These are phyloP conservation scores for Coemansia reversa DNA, from an alignment of 192 early-diverging fungal species.

Conservation along the genomic window DNA sequence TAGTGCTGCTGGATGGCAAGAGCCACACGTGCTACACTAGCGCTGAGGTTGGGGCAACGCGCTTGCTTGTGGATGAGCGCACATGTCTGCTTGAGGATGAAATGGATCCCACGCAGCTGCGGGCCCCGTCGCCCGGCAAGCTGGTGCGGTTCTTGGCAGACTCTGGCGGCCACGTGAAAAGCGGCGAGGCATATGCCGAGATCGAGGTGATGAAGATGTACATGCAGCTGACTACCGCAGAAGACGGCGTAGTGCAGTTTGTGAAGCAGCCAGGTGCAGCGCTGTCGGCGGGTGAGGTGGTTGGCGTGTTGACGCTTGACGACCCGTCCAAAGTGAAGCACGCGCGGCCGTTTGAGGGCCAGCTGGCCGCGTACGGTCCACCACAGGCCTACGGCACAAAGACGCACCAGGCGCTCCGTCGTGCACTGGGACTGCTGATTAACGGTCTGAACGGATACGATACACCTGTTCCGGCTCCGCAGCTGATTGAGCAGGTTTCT, in stretches of 20 bases:
- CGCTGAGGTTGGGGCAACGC: conserved; percentile 85
- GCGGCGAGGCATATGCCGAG: conserved; percentile 93
- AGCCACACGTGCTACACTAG: conserved; percentile 90
- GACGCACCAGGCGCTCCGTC: conserved; percentile 78
- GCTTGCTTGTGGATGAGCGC: conserved; percentile 87
- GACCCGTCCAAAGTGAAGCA: conserved; percentile 90
- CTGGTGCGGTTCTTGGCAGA: conserved; percentile 92
- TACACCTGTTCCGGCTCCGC: conserved; percentile 54
- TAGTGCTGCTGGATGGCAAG: conserved; percentile 88
- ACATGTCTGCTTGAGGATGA: conserved; percentile 94
- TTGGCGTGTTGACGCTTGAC: conserved; percentile 90
- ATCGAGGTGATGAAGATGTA: conserved; percentile 99
- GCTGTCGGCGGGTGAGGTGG: conserved; percentile 87
- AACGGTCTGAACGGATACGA: conserved; percentile 84
- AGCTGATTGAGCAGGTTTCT: conserved; percentile 67
- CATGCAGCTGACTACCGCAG: conserved; percentile 92
- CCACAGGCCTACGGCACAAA: conserved; percentile 86
- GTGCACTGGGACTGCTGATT: conserved; percentile 63
- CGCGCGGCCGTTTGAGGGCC: conserved; percentile 80
- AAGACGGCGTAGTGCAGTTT: conserved; percentile 88
- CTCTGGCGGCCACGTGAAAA: conserved; percentile 85
- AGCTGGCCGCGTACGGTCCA: conserved; percentile 67
- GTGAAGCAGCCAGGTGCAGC: conserved; percentile 84
- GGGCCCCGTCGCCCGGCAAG: conserved; percentile 95
- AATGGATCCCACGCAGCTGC: conserved; percentile 93